These are phyloP conservation scores for Metschnikowia lochheadii DNA, from an alignment of 805 yeast species.

Conservation along the genomic window DNA sequence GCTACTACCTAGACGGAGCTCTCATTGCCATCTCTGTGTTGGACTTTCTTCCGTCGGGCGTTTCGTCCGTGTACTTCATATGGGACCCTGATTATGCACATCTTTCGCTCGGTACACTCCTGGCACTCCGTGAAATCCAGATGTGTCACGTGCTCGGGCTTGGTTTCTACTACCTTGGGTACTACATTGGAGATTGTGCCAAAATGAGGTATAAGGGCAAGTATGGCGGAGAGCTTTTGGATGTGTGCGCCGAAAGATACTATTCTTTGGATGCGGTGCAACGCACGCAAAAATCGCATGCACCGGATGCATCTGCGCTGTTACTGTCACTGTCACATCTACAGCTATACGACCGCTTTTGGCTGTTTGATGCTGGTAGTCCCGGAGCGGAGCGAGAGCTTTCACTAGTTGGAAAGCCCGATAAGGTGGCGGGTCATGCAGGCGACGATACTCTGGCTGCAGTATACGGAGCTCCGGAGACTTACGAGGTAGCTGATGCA, in stretches of 20 bases:
- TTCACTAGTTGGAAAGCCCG: not conserved
- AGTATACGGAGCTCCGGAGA: constrained; percentile 1
- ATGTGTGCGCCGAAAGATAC: constrained; percentile 46
- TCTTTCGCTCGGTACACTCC: constrained; percentile 70
- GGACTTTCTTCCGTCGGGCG: constrained; percentile 69
- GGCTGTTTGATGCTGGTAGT: constrained; percentile 4
- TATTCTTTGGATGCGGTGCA: constrained; percentile 33
- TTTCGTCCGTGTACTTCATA: constrained; percentile 82
- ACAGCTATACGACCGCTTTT: not conserved
- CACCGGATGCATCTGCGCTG: not conserved
- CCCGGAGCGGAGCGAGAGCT: not conserved
- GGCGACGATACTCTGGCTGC: constrained; percentile 1
- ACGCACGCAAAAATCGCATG: not conserved
- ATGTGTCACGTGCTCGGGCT: constrained; percentile 44
- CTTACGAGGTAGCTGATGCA: constrained; percentile 19
- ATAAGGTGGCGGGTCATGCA: not conserved
- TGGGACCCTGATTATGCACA: constrained; percentile 80
- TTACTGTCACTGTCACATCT: not conserved
- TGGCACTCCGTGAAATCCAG: constrained; percentile 67
- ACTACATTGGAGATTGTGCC: constrained; percentile 69
- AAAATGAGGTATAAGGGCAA: constrained; percentile 80
- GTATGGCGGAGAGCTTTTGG: constrained; percentile 73
- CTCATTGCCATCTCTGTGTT: constrained; percentile 73
- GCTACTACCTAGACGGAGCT: constrained; percentile 60
- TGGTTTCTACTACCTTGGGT: constrained; percentile 73